Evolutionary conservation across 129 eudicot species (phyloP), one percentile per base, ranked within the genome.

Genomic region (Gnaphalium uliginosum): DNA sequence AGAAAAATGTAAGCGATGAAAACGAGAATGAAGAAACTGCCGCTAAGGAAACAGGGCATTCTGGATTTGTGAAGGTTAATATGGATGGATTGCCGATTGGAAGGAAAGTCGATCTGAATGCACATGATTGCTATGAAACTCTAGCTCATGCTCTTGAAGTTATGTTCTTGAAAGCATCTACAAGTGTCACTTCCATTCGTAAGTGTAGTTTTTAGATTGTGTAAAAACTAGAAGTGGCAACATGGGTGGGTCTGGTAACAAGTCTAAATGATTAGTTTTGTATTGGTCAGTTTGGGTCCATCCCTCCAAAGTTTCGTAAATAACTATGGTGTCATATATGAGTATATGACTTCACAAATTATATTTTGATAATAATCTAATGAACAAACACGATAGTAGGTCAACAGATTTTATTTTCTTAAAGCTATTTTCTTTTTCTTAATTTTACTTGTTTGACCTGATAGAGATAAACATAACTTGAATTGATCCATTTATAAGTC

Each of bases 11-110:
- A 19, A 75, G 69, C 66, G 71, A 13, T 30, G 74, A 68, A 74
- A 71, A 86, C 60, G 82, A 81, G 30, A 84, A 84, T 21, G 87
- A 83, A 11, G 79, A 80, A 46, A 67, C 66, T 22, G 62, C 62
- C 7, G 17, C 67, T 60, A 88, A 79, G 69, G 92, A 88, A 72
- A 86, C 74, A 37, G 85, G 83, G 15, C 80, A 73, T 66, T 68
- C 83, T 65, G 90, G 96, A 50, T 94, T 79, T 68, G 96, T 91
- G 86, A 95, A 95, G 79, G 99, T 95, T 82, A 89, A 91, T 69
- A 91, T 95, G 90, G 99, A 95, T 72, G 99, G 97, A 10, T 77
- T 95, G 57, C 90, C 89, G 18, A 91, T 95, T 41, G 99, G 99
- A 71, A 87, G 99, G 79, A 95, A 95, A 60, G 91, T 95, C 51